Percentiles rank a stretch among this genome's conserved stretches.
These are phyloP conservation scores for Carpinus viminea DNA, from an alignment of 306 rosid species.

Conservation along the genomic window DNA sequence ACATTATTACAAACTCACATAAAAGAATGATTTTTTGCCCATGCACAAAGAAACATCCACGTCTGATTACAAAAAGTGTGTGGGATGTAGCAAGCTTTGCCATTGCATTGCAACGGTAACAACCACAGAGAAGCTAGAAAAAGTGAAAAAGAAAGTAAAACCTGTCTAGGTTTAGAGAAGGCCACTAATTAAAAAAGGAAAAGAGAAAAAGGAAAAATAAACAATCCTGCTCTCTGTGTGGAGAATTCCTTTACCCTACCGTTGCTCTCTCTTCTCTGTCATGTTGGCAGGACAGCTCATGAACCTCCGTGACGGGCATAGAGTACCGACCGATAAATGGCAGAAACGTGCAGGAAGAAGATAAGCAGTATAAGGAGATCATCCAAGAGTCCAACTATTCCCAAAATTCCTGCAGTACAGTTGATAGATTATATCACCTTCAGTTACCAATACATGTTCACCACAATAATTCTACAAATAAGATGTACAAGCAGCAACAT, in stretches of 20 bases:
- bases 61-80: not conserved
- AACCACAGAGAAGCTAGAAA: not conserved
- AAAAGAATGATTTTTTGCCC: not conserved
- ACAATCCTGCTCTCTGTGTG: no score
- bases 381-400: constrained; percentile 79
- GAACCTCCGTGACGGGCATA: constrained; percentile 73
- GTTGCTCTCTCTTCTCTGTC: no score
- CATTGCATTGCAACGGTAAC: not conserved
- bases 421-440: not conserved
- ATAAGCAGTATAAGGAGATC: constrained; percentile 65
- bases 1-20: not conserved
- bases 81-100: no score
- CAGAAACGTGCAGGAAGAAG: constrained; percentile 75
- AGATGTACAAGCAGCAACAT: not conserved
- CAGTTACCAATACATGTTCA: constrained; percentile 8
- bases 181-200: not conserved
- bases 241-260: no score
- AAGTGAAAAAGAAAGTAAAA: not conserved
- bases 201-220: not conserved
- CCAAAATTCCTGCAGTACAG: constrained; percentile 63
- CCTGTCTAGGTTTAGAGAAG: not conserved
- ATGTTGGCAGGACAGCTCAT: constrained; percentile 10
- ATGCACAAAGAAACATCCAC: not conserved
- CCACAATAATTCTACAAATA: constrained; percentile 8
- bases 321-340: constrained; percentile 76